These are phyloP conservation scores for Eucalyptus pauciflora DNA, from an alignment of 345 rosid species.

Conservation along the genomic window DNA sequence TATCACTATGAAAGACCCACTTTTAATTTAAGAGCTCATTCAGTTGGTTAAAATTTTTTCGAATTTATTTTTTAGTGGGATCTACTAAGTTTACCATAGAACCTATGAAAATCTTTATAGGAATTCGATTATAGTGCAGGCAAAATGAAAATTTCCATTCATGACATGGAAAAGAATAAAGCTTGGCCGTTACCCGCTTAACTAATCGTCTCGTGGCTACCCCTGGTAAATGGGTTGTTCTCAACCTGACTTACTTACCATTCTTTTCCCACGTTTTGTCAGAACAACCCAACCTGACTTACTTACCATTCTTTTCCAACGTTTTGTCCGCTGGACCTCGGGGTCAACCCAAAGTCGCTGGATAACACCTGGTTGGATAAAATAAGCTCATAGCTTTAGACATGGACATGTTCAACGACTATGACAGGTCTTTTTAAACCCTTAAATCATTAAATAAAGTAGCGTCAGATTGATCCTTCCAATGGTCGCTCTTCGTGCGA, in stretches of 20 bases:
- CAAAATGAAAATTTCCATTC: neutral
- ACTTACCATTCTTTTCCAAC: neutral
- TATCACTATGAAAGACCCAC: neutral
- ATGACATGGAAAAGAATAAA: neutral
- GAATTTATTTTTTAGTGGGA: neutral
- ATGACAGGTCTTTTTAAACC: neutral
- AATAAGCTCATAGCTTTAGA: neutral
- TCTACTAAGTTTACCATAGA: neutral
- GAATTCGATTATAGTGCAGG: neutral
- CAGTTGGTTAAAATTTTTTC: neutral
- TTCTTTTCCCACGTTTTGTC: neutral
- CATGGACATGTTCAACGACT: neutral
- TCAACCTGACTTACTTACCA: neutral
- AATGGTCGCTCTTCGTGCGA: neutral
- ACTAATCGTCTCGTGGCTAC: neutral
- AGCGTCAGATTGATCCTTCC: accelerated
- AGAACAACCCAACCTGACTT: too few relatives aligned
- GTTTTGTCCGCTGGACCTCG: neutral
- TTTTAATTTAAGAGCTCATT: neutral
- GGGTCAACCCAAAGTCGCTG: neutral
- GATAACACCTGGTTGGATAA: neutral
- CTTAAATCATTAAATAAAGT: neutral
- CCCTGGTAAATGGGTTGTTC: neutral
- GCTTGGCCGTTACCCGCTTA: neutral
- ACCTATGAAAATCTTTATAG: neutral